Evolutionary conservation across 164 flowering plant species (phyloP).

Genomic region (Euptelea pleiosperma): DNA sequence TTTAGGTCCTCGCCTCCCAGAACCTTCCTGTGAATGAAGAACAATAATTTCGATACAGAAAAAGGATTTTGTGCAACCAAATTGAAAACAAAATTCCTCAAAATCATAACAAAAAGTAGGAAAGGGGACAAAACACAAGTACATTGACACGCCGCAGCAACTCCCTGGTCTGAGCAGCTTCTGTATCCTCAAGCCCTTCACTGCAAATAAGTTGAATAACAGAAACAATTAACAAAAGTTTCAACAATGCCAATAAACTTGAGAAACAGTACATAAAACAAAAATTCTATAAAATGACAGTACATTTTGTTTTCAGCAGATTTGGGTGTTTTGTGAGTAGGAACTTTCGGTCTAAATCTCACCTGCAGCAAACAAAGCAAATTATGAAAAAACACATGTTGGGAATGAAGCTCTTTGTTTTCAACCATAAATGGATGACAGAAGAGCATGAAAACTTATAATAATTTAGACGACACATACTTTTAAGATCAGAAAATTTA

Average conservation of each 20-base stretch:
- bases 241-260: background rate
- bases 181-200: conserved; percentile 11
- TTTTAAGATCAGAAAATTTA: background rate
- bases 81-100: background rate
- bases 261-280: too few species aligned
- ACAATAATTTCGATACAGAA: background rate
- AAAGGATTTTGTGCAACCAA: background rate
- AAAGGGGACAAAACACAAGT: background rate
- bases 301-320: background rate
- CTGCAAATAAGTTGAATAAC: conserved; percentile 15
- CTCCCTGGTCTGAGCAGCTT: conserved; percentile 15
- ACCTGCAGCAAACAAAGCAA: background rate
- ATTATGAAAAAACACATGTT: background rate
- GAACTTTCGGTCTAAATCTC: background rate
- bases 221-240: background rate
- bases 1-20: conserved; percentile 8
- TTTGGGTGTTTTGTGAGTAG: background rate
- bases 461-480: background rate
- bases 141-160: conserved; percentile 18
- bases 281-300: background rate
- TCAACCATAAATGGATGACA: background rate
- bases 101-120: background rate
- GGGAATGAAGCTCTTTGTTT: background rate
- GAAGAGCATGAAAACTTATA: too few species aligned
- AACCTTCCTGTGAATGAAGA: conserved; percentile 7